Percentiles rank a stretch among this genome's conserved stretches.
Conservation (phyloP, 225 moss, liverwort and hornwort species). For the Straminergon stramineum region DNA sequence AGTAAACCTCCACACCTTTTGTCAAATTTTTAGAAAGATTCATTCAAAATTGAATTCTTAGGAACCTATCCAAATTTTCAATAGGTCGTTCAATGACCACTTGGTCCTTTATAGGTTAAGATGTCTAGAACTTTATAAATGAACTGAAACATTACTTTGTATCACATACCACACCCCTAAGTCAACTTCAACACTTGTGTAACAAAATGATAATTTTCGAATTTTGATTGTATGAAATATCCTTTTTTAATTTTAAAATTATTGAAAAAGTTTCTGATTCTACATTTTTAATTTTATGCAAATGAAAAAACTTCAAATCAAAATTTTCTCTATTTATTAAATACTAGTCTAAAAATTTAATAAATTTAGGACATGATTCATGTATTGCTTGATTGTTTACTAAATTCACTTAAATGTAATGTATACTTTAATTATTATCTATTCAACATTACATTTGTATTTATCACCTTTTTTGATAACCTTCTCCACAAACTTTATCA, state of each 20-base stretch:
- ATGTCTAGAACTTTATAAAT: not conserved
- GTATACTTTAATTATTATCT: not conserved
- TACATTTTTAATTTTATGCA: not conserved
- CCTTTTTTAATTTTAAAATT: not conserved
- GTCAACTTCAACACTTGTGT: not conserved
- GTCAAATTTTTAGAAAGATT: not conserved
- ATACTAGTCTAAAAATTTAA: not conserved
- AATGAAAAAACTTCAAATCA: too few species aligned
- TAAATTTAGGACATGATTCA: not conserved
- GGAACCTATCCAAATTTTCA: not conserved
- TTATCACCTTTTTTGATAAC: constrained; percentile 49
- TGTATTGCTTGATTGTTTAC: not conserved
- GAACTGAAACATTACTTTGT: too few species aligned
- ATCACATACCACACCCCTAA: not conserved
- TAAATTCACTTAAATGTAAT: not conserved
- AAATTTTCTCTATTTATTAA: too few species aligned
- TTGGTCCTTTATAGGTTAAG: not conserved
- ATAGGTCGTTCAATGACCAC: not conserved
- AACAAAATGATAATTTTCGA: not conserved
- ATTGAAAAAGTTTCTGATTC: not conserved
- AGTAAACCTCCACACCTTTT: not conserved
- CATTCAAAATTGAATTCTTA: not conserved
- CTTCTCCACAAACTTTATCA: constrained; percentile 56
- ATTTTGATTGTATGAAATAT: not conserved
- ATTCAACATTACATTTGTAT: not conserved